phyloP scores from a whole-genome alignment of 441 rosid genomes.

The Breynia disticha region DNA sequence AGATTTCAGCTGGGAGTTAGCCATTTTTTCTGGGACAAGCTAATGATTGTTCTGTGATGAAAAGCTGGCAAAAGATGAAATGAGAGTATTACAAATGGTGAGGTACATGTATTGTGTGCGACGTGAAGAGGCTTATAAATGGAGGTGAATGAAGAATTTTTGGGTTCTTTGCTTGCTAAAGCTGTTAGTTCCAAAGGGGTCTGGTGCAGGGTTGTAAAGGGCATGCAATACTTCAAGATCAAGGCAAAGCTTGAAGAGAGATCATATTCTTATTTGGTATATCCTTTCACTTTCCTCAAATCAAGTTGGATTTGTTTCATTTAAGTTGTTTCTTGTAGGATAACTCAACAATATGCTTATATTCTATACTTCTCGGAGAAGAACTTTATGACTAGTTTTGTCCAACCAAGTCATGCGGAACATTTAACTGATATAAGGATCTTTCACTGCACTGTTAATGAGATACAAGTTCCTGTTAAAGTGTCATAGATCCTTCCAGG shows the following conservation, averaged over 20 bases:
- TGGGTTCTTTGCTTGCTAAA: constrained; percentile 80
- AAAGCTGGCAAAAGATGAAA: constrained; percentile 17
- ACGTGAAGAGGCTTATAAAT: constrained; percentile 14
- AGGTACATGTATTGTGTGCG: constrained; percentile 19
- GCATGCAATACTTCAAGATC: constrained; percentile 29
- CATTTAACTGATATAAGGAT: too few species aligned
- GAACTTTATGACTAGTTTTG: too few species aligned
- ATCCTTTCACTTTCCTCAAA: not conserved
- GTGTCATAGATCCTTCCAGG: too few species aligned
- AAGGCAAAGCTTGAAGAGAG: constrained; percentile 35
- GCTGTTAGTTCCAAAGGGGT: constrained; percentile 31
- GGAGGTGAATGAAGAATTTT: constrained; percentile 12
- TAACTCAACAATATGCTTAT: constrained; percentile 9
- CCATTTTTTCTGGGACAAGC: constrained; percentile 27
- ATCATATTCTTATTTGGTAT: constrained; percentile 22
- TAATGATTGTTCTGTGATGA: not conserved
- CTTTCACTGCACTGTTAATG: too few species aligned
- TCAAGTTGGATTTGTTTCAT: constrained; percentile 4
- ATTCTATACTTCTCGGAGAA: constrained; percentile 19
- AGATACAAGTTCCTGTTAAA: too few species aligned
- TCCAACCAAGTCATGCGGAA: too few species aligned
- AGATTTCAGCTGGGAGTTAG: constrained; percentile 36
- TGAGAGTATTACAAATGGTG: not conserved
- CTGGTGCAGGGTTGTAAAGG: too few species aligned
- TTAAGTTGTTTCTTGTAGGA: constrained; percentile 8